Conservation (phyloP, 352 stramenopile species). For the Globisporangium canariense region DNA sequence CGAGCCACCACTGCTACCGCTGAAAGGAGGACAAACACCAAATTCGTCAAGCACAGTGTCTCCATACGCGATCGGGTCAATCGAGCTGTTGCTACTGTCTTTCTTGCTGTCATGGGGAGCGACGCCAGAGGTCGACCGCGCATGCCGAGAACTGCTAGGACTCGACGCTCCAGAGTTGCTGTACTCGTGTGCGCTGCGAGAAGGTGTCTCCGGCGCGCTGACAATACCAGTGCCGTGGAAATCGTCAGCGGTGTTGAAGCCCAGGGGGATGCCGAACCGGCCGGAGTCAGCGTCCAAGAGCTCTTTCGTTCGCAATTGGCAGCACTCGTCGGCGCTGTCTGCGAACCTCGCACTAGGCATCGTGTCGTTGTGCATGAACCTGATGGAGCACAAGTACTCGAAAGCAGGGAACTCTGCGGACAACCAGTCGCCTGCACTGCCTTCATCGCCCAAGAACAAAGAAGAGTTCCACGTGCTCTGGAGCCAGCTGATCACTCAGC, state of each 20-base stretch:
- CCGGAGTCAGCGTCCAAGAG: slow-evolving; percentile 22
- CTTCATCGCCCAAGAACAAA: slow-evolving; percentile 55
- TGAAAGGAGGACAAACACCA: neutral
- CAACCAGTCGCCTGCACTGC: slow-evolving; percentile 12
- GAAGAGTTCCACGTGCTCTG: slow-evolving; percentile 84
- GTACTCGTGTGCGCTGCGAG: slow-evolving; percentile 69
- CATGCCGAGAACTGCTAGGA: slow-evolving; percentile 51
- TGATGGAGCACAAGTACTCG: slow-evolving; percentile 79
- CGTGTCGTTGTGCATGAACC: slow-evolving; percentile 74
- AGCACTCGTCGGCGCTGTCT: slow-evolving; percentile 69
- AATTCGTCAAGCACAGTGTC: slow-evolving; percentile 19
- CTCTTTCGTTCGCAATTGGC: slow-evolving; percentile 61
- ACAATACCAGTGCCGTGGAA: slow-evolving; percentile 74
- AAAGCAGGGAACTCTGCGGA: slow-evolving; percentile 16
- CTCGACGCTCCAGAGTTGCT: slow-evolving; percentile 43
- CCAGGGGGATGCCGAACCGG: slow-evolving; percentile 1
- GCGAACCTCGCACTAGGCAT: slow-evolving; percentile 65
- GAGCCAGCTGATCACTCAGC: slow-evolving; percentile 85
- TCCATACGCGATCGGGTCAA: slow-evolving; percentile 61
- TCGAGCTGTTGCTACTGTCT: slow-evolving; percentile 67
- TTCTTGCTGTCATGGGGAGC: slow-evolving; percentile 76
- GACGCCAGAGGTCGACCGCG: slow-evolving; percentile 62
- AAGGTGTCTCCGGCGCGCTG: slow-evolving; percentile 46
- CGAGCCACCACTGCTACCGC: slow-evolving; percentile 2
- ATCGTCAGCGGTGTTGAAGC: neutral